Evolutionary conservation across 2,329 filamentous ascomycete species (phyloP).

Genomic region (Simplicillium aogashimaense): DNA sequence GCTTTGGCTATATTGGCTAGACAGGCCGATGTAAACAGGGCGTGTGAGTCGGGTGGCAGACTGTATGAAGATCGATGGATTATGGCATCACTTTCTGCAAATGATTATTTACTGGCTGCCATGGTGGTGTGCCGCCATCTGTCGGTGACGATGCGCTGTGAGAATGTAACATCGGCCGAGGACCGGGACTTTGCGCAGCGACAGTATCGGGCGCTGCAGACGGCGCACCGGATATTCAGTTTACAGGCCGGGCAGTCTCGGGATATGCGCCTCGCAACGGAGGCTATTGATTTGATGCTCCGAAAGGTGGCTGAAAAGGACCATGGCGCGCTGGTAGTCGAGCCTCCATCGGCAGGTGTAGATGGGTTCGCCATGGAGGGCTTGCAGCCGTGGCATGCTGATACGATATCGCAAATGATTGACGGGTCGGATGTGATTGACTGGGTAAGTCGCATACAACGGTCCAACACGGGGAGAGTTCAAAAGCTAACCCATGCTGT

Average conservation of each 20-base stretch:
- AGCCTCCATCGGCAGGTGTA: neutral
- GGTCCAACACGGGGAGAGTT: too few relatives aligned
- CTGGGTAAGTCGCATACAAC: constrained; percentile 11
- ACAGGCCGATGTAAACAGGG: too few relatives aligned
- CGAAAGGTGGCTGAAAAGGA: constrained; percentile 5
- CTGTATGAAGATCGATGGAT: too few relatives aligned
- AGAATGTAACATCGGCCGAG: neutral
- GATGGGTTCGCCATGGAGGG: neutral
- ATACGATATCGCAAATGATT: constrained; percentile 4
- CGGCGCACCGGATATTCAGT: constrained; percentile 13
- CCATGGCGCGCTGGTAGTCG: neutral
- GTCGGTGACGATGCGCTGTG: constrained; percentile 11
- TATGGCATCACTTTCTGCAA: too few relatives aligned
- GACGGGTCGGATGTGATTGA: constrained; percentile 10
- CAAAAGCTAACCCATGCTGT: neutral
- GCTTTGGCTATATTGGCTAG: too few relatives aligned
- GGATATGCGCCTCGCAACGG: constrained; percentile 11
- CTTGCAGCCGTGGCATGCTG: neutral
- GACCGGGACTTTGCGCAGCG: neutral
- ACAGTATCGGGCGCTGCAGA: constrained; percentile 9
- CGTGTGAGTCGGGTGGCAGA: too few relatives aligned
- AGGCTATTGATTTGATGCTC: constrained; percentile 12
- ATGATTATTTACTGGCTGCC: constrained; percentile 38
- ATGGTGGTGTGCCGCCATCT: constrained; percentile 37
- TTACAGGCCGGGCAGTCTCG: constrained; percentile 4